These are phyloP conservation scores for Purpureocillium lavendulum DNA, from an alignment of 2,329 filamentous ascomycete genomes.

Conservation along the genomic window DNA sequence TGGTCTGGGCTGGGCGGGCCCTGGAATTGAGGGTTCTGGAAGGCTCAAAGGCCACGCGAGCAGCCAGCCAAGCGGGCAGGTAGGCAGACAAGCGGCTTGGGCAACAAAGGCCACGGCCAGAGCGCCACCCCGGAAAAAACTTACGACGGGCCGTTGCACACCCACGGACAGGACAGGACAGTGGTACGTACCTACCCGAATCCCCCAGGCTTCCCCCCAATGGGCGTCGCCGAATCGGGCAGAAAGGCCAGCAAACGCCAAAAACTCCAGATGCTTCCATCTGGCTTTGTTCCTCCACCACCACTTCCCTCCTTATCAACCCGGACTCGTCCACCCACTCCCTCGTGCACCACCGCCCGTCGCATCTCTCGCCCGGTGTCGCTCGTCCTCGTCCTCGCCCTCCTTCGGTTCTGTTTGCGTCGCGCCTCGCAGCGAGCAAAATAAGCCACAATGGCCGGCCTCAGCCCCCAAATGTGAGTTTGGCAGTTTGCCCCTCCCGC, in stretches of 20 bases:
- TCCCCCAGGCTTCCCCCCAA: not conserved
- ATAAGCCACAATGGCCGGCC: constrained; percentile 44
- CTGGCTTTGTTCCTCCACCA: not conserved
- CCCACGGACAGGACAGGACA: not conserved
- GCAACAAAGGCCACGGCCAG: too few relatives aligned
- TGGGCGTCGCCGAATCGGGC: constrained; percentile 1
- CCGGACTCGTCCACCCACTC: too few relatives aligned
- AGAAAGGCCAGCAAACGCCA: constrained; percentile 18
- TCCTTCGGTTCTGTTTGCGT: not conserved
- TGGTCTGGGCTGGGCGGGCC: too few relatives aligned
- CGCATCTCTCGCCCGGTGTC: not conserved
- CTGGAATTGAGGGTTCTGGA: too few relatives aligned
- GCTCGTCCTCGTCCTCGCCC: not conserved
- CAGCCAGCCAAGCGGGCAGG: too few relatives aligned
- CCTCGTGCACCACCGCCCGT: not conserved
- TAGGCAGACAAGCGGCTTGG: too few relatives aligned
- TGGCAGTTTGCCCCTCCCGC: not conserved
- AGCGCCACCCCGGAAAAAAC: too few relatives aligned
- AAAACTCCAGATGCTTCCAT: constrained; percentile 1
- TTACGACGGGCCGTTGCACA: too few relatives aligned
- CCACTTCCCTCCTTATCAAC: not conserved
- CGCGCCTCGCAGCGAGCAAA: constrained; percentile 1
- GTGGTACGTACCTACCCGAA: not conserved
- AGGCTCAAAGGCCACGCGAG: too few relatives aligned
- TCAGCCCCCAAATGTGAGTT: constrained; percentile 57